These are phyloP conservation scores for Epichloe gansuensis DNA, from an alignment of 2,329 filamentous ascomycete genomes.

Conservation along the genomic window DNA sequence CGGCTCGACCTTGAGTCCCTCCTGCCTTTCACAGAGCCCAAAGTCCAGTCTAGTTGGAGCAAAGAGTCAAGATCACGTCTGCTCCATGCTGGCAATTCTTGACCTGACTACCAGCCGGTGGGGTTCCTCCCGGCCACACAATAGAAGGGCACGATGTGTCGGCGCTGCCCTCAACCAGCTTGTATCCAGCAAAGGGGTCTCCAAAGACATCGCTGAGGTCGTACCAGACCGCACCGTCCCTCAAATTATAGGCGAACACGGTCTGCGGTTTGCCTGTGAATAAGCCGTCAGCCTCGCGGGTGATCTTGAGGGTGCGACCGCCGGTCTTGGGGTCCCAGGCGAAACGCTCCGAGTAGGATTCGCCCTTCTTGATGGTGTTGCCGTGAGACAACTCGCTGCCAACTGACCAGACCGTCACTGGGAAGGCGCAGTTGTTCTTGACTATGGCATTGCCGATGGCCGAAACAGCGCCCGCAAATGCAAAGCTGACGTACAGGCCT, in stretches of 20 bases:
- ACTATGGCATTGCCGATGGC: conserved; percentile 22
- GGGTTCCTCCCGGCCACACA: conserved; percentile 21
- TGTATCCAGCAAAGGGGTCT: conserved; percentile 22
- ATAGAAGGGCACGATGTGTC: conserved; percentile 21
- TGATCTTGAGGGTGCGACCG: conserved; percentile 27
- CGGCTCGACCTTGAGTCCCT: no score
- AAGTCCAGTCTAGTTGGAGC: conserved; percentile 6
- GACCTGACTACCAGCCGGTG: conserved; percentile 24
- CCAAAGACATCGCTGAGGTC: conserved; percentile 28
- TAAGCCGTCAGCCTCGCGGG: conserved; percentile 21
- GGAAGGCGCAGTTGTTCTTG: conserved; percentile 22
- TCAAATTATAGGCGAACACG: conserved; percentile 27
- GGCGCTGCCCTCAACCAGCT: conserved; percentile 18
- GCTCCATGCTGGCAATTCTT: conserved; percentile 21
- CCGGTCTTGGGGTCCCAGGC: conserved; percentile 23
- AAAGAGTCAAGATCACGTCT: conserved; percentile 25
- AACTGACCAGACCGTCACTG: conserved; percentile 28
- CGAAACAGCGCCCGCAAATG: conserved; percentile 5
- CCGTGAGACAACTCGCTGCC: conserved; percentile 17
- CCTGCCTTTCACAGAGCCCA: not conserved
- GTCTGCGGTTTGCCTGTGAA: conserved; percentile 27
- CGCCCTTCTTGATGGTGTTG: conserved; percentile 15
- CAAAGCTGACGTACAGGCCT: conserved; percentile 4
- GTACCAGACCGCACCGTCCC: conserved; percentile 23
- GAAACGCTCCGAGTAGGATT: conserved; percentile 22